Conservation (phyloP, 352 stramenopile species). For the Globisporangium uncinulatum region DNA sequence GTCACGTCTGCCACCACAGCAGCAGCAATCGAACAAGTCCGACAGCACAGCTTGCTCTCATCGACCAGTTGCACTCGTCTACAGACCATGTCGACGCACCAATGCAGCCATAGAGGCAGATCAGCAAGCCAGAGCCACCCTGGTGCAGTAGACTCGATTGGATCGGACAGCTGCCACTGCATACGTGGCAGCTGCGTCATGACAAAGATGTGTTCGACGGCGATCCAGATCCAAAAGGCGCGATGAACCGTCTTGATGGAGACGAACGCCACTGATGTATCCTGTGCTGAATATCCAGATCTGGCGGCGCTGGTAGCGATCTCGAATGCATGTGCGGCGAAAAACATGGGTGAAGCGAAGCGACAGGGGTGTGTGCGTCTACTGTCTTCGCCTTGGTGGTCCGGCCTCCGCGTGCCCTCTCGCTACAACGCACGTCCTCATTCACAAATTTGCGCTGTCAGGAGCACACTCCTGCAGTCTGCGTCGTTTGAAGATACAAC, state of each 20-base stretch:
- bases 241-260: constrained; percentile 1
- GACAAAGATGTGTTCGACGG: neutral
- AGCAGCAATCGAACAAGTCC: too few relatives aligned
- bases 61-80: neutral
- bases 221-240: neutral
- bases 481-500: too few relatives aligned
- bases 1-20: too few relatives aligned
- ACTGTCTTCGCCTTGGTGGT: neutral
- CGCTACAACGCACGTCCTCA: constrained; percentile 7
- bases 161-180: neutral
- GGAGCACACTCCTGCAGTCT: constrained; percentile 5
- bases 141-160: too few relatives aligned
- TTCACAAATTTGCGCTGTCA: constrained; percentile 25
- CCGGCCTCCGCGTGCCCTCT: neutral
- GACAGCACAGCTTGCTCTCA: too few relatives aligned
- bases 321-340: neutral
- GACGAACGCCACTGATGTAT: neutral
- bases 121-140: too few relatives aligned
- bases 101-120: neutral
- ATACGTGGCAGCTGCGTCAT: neutral
- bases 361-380: neutral
- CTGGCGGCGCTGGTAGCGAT: neutral
- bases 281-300: neutral
- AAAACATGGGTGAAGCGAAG: neutral
- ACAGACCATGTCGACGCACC: neutral